Conservation (phyloP, 495 filamentous ascomycete species). For the Podospora tetraspora region DNA sequence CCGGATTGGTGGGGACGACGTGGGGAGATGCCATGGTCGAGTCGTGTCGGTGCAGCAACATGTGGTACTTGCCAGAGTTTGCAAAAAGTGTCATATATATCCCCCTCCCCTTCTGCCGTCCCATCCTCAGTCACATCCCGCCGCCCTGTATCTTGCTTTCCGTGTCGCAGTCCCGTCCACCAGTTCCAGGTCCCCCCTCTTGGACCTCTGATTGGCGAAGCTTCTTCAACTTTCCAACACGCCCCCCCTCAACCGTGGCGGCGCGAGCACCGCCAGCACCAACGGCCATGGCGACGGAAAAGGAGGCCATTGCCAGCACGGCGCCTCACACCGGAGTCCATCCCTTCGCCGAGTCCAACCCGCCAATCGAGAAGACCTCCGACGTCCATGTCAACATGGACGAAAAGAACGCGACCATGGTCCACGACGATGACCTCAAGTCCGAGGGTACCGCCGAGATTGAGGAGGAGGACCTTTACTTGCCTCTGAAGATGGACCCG, state of each 20-base stretch:
- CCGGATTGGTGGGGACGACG: not conserved
- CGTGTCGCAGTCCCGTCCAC: not conserved
- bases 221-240: not conserved
- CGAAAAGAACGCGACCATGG: constrained; percentile 12
- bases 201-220: not conserved
- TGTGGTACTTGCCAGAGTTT: not conserved
- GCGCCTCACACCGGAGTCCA: constrained; percentile 18
- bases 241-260: not conserved
- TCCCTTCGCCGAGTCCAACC: constrained; percentile 27
- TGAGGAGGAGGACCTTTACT: constrained; percentile 38
- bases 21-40: not conserved
- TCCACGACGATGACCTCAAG: constrained; percentile 17
- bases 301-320: constrained; percentile 14
- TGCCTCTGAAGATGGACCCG: constrained; percentile 43
- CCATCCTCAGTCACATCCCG: not conserved
- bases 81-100: not conserved
- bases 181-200: too few relatives aligned
- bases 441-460: constrained; percentile 10
- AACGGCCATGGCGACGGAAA: constrained; percentile 26
- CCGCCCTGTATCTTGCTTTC: not conserved
- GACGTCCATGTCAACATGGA: constrained; percentile 7
- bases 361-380: constrained; percentile 17
- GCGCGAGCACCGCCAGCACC: not conserved
- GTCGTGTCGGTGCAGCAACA: not conserved
- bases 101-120: not conserved